These are phyloP conservation scores for Penicillium cinerascens DNA, from an alignment of 495 filamentous ascomycete genomes.

Conservation along the genomic window DNA sequence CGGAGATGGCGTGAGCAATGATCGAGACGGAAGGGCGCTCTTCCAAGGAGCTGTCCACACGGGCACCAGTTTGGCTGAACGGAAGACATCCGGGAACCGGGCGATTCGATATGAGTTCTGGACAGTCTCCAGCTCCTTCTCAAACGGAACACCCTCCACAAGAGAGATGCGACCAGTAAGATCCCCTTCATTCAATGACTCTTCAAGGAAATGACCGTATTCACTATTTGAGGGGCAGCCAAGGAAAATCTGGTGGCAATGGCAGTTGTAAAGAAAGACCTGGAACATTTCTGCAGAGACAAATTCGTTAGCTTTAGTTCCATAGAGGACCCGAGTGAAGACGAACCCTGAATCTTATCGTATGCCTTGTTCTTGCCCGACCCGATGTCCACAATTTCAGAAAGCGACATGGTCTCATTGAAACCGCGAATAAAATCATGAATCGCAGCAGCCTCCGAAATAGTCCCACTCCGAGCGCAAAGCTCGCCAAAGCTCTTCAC, in stretches of 20 bases:
- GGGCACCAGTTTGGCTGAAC: slow-evolving; percentile 55
- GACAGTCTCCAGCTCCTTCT: slow-evolving; percentile 55
- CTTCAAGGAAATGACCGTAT: slow-evolving; percentile 67
- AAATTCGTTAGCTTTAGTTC: neutral
- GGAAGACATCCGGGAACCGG: slow-evolving; percentile 65
- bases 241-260: slow-evolving; percentile 78
- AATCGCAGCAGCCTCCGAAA: slow-evolving; percentile 49
- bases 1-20: slow-evolving; percentile 41
- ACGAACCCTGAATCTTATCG: slow-evolving; percentile 71
- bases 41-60: slow-evolving; percentile 38
- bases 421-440: slow-evolving; percentile 74
- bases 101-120: slow-evolving; percentile 54
- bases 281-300: slow-evolving; percentile 61
- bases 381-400: slow-evolving; percentile 76
- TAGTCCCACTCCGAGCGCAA: slow-evolving; percentile 55
- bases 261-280: slow-evolving; percentile 61
- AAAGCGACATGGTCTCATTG: slow-evolving; percentile 64
- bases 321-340: neutral
- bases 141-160: slow-evolving; percentile 70
- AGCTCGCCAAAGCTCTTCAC: slow-evolving; percentile 58
- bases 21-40: slow-evolving; percentile 31
- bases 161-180: slow-evolving; percentile 62
- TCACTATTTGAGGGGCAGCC: slow-evolving; percentile 74
- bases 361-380: slow-evolving; percentile 64
- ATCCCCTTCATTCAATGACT: slow-evolving; percentile 49